Base-by-base conservation (phyloP, 1,284 basidiomycete genomes). In the Volvariella surrecta region DNA sequence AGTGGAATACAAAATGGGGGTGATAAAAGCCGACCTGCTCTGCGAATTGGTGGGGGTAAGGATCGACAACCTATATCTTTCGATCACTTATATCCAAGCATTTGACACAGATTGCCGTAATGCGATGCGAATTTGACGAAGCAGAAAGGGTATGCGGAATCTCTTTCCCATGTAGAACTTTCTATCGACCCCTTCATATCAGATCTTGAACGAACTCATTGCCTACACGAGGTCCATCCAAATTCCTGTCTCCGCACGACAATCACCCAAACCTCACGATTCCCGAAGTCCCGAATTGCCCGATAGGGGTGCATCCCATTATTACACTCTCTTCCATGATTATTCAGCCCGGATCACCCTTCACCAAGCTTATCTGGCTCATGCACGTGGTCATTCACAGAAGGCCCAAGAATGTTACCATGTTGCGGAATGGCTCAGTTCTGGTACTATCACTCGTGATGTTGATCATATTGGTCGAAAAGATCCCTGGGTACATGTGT, bases 301-400 rank as follows among this genome's bases (percentile, higher is more conserved):
- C n/a, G n/a, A n/a, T n/a, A n/a, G n/a, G 6, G 24, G 11, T 6
- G 6, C 11, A 28, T 28, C 24, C 6, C 6, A 6, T 11, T 11
- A 28, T 28, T 58, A 72, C 45, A 56, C 59, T 9, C 58, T 86
- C 30, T 89, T 82, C 53, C 50, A 56, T 4, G 46, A 59, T 0
- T 87, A 80, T 53, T 66, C 76, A 1, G 67, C 77, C 0, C 74
- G 80, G 3, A 75, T 87, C 11, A 70, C 81, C 1, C 64, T 87
- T 3, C 73, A 81, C 46, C 73, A 84, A 48, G 83, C 76, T 0
- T 82, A 87, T 48, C 70, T 88, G 16, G 76, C 82, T 6, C 84
- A 88, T 54, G 75, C 80, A 3, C 53, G 59, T 2, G 64, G 64
- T 0, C 54, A 59, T 4, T 56, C 60, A 1, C 61, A 65, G 9